Evolutionary conservation across 2,329 filamentous ascomycete genomes (phyloP).

Genomic region (Aspergillus sp.): DNA sequence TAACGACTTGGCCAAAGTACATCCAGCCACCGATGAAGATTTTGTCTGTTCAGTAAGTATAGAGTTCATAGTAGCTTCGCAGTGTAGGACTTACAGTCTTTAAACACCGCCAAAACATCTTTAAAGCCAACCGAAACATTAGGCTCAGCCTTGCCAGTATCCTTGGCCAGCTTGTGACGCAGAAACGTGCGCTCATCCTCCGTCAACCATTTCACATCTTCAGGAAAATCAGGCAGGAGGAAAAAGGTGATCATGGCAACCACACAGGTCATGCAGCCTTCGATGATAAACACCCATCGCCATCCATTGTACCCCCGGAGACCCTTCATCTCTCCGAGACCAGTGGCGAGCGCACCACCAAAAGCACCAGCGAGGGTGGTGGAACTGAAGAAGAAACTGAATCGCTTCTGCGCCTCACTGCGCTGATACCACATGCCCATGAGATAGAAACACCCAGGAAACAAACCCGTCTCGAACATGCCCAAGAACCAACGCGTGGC

Average conservation of each 20-base stretch:
- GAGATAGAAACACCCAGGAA: constrained; percentile 63
- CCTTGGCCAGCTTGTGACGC: constrained; percentile 60
- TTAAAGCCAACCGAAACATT: constrained; percentile 56
- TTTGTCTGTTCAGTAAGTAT: constrained; percentile 42
- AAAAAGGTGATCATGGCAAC: constrained; percentile 59
- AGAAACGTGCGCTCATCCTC: constrained; percentile 66
- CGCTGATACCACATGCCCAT: constrained; percentile 82
- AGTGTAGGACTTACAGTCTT: constrained; percentile 49
- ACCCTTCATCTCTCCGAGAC: constrained; percentile 55
- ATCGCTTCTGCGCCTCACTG: constrained; percentile 82
- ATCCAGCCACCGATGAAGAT: constrained; percentile 71
- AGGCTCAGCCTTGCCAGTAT: constrained; percentile 63
- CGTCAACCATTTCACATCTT: constrained; percentile 67
- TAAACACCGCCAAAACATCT: constrained; percentile 63
- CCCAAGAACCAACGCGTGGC: constrained; percentile 78
- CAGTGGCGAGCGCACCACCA: constrained; percentile 58
- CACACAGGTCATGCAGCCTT: constrained; percentile 61
- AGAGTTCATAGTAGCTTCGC: not conserved
- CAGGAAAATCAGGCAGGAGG: constrained; percentile 68
- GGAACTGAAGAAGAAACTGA: constrained; percentile 89
- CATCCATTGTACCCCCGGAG: constrained; percentile 53
- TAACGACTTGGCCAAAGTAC: constrained; percentile 76
- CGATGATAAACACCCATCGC: constrained; percentile 53
- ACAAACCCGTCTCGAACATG: constrained; percentile 67
- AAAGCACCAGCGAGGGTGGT: constrained; percentile 60